Evolutionary conservation across 768 basidiomycete species (phyloP), one percentile per base, ranked within the genome.

Genomic region (Rhodotorula paludigena): DNA sequence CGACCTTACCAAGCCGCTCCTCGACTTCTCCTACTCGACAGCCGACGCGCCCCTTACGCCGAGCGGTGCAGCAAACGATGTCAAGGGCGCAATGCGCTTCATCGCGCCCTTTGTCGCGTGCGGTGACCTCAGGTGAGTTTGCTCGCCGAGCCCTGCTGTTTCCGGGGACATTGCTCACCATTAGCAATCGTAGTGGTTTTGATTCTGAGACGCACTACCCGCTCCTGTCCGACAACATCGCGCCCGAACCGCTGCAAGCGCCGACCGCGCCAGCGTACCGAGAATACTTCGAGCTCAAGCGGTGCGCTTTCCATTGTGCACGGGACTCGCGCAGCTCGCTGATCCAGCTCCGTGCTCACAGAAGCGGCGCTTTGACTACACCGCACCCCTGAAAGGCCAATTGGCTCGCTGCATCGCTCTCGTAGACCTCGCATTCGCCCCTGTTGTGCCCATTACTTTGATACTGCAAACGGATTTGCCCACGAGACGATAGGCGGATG

Each of bases 91-190:
- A 20, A 72, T 73, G 68, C 53, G 72, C 11, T 60, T 64, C 45
- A 73, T 76, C 49, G 73, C 74, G 14, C 74, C 74, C 6, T 76
- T 76, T 32, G 74, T 75, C 32, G 74, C 74, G 3, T 75, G 73
- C 51, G 76, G 76, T 20, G 76, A 76, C 51, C 53, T 76, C 33
- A 75, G 74, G 75, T 74, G 38, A 5, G 62, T 55, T 25, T n/a
- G n/a, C n/a, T n/a, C n/a, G n/a, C n/a, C n/a, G n/a, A n/a, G n/a
- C n/a, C n/a, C n/a, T n/a, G n/a, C n/a, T n/a, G n/a, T n/a, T n/a
- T n/a, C n/a, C n/a, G n/a, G n/a, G n/a, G n/a, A n/a, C n/a, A n/a
- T n/a, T n/a, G n/a, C n/a, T n/a, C n/a, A n/a, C n/a, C n/a, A n/a
- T n/a, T n/a, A 21, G 28, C 42, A 1, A 32, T 11, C 25, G 25